A percentile compares a stretch with the other conserved stretches of the same genome.
phyloP scores from a whole-genome alignment of 108 stramenopile genomes.

The Chaetoceros muelleri region DNA sequence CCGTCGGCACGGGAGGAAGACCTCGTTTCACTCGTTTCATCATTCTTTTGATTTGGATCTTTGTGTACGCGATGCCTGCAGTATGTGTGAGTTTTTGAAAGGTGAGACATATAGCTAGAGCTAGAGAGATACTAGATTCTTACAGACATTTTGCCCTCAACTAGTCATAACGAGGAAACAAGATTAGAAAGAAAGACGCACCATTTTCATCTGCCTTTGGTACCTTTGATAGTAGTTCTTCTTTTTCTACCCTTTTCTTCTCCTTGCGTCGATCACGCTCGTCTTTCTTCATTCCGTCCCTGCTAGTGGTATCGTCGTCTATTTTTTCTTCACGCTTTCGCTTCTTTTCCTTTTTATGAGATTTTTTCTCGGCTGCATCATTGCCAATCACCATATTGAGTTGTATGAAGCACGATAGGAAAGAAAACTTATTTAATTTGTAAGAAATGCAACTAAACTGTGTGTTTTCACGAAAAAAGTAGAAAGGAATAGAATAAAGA shows the following conservation, averaged over 20 bases:
- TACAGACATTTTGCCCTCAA: no score
- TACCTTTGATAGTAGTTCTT: conserved; percentile 24
- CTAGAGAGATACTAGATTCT: no score
- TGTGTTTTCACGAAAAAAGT: no score
- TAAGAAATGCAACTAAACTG: no score
- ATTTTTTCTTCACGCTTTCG: conserved; percentile 13
- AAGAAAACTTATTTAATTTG: no score
- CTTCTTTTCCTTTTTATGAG: conserved; percentile 9
- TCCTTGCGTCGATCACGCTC: not conserved
- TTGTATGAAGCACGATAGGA: no score
- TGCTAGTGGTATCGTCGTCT: not conserved
- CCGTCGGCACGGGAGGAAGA: conserved; percentile 54
- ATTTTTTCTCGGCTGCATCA: not conserved
- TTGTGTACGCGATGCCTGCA: conserved; percentile 69
- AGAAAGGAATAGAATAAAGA: no score
- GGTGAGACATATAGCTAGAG: no score
- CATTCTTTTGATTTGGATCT: conserved; percentile 79
- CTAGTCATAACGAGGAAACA: no score
- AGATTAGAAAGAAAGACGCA: no score
- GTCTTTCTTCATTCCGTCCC: not conserved
- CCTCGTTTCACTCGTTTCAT: conserved; percentile 72
- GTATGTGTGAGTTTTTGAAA: no score
- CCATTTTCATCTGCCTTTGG: conserved; percentile 43
- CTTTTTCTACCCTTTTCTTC: conserved; percentile 16
- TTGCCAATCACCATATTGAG: no score